Evolutionary conservation across 176 grass and related monocot species (phyloP), one percentile per base, ranked within the genome.

Genomic region (Juncus effusus): DNA sequence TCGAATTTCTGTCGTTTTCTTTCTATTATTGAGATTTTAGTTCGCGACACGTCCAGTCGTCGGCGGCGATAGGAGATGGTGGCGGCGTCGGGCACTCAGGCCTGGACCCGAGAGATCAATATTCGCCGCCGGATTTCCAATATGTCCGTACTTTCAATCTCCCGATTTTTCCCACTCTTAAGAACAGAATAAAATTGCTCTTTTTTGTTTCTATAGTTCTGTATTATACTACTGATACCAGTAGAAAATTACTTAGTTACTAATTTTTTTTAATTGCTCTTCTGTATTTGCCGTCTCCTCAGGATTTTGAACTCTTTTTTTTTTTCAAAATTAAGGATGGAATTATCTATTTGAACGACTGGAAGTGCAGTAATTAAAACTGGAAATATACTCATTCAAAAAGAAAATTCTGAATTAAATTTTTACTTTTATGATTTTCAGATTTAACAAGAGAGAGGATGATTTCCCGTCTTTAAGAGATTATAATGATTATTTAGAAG

Each of bases 401-500:
- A 47, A 47, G 44, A 47, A 47, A 5, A 47, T 6, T 47, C 44
- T 47, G 44, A 47, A 47, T 47, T 47, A 9, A 36, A 39, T 12
- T 51, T 3, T 60, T 56, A 7, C 7, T 59, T 40, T 42, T 10
- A 16, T 70, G 37, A 12, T 10, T 78, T 60, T 53, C 78, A 97
- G 94, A 84, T 97, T 84, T 77, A 92, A 97, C 63, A 97, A 92
- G 72, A 88, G 80, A 19, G 72, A 69, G 41, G 88, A 97, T 1
- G 85, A 97, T 40, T 97, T 97, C 65, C 63, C 83, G 49, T 76
- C 88, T 1, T 77, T 92, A 42, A 97, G 61, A 77, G 85, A 97
- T 40, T 97, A 89, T 77, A 97, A 97, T 68, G 94, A 97, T 67
- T 92, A 89, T 60, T 86, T 97, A 42, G 93, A 97, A 74, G 93